Conservation (phyloP, 352 stramenopile genomes). For the Blastocystis sp. region DNA sequence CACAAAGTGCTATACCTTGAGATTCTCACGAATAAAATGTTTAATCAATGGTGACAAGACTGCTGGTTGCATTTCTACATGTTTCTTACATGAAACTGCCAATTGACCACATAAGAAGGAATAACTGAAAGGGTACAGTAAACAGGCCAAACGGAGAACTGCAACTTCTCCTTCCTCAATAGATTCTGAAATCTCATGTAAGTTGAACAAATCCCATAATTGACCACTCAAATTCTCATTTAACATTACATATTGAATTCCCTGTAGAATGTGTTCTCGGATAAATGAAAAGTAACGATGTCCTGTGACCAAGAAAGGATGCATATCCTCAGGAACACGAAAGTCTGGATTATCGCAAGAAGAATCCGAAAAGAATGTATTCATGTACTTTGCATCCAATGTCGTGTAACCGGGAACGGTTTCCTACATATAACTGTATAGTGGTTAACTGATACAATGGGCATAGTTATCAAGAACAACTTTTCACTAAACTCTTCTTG, state of each 20-base stretch:
- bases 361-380: background rate
- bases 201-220: background rate
- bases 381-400: conserved; percentile 56
- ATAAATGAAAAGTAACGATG: conserved; percentile 47
- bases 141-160: background rate
- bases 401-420: background rate
- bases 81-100: background rate
- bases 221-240: background rate
- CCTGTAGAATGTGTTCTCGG: background rate
- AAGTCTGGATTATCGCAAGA: background rate
- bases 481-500: conserved; percentile 34
- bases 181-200: background rate
- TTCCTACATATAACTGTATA: background rate
- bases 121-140: background rate
- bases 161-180: conserved; percentile 22
- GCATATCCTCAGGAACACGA: background rate
- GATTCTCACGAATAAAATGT: conserved; percentile 40
- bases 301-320: background rate
- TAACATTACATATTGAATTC: background rate
- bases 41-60: conserved; percentile 11
- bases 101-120: conserved; percentile 14
- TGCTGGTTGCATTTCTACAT: background rate
- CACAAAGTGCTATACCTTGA: background rate
- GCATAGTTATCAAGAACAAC: conserved; percentile 8
- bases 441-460: background rate